Conservation (phyloP, 768 basidiomycete genomes). For the Dacryopinax primogenitus region DNA sequence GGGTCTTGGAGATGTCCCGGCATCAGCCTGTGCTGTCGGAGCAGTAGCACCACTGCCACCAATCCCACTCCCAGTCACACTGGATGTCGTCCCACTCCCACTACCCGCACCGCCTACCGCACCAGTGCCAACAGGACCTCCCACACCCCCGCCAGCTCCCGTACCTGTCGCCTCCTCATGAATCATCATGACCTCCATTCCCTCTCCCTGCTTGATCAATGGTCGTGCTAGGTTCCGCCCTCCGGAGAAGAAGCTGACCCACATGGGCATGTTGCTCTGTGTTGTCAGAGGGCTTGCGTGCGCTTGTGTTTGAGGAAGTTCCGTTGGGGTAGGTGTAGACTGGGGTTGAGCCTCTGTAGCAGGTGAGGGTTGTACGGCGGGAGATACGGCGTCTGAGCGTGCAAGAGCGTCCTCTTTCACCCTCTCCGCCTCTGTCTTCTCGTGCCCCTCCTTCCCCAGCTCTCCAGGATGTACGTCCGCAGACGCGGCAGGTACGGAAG, state of each 20-base stretch:
- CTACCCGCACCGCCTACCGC: not conserved
- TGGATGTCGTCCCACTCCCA: too few species aligned
- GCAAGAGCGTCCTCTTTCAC: constrained; percentile 31
- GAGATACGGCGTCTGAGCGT: constrained; percentile 15
- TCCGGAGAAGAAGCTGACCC: constrained; percentile 44
- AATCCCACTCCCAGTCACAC: too few species aligned
- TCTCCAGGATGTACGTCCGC: too few species aligned
- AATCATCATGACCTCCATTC: constrained; percentile 69
- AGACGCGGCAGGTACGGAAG: not conserved
- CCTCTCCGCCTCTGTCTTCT: constrained; percentile 29
- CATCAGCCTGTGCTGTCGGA: too few species aligned
- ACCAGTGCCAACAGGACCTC: too few species aligned
- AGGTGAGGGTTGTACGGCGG: constrained; percentile 4
- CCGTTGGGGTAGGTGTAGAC: not conserved
- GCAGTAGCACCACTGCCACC: too few species aligned
- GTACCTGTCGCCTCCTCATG: constrained; percentile 50
- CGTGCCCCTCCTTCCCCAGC: constrained; percentile 9
- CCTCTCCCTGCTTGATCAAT: constrained; percentile 45
- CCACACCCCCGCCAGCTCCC: too few species aligned
- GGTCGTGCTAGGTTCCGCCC: constrained; percentile 27
- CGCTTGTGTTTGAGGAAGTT: constrained; percentile 7
- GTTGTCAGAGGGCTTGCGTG: constrained; percentile 11
- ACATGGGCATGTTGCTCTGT: constrained; percentile 40
- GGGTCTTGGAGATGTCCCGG: too few species aligned
- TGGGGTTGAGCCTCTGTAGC: not conserved